Base-by-base conservation (phyloP, 139 green algal species). In the Gonium pectorale region DNA sequence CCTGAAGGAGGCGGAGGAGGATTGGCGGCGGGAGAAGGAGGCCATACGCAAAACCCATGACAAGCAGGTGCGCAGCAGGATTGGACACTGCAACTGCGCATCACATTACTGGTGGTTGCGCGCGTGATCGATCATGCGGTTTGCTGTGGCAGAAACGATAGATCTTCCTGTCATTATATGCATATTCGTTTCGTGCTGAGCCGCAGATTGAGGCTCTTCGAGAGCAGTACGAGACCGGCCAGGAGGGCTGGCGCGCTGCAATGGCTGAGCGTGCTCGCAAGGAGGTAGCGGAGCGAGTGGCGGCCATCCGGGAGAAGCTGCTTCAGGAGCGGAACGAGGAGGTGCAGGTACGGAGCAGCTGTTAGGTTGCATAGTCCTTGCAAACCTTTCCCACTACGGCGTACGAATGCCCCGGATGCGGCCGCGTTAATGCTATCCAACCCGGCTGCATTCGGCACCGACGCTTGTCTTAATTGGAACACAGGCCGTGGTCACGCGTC, bases 161-260 rank as follows among this genome's bases (percentile, higher is more conserved):
- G n/a, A n/a, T n/a, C n/a, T n/a, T n/a, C n/a, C n/a, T n/a, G n/a
- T n/a, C n/a, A n/a, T n/a, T n/a, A n/a, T n/a, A n/a, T n/a, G n/a
- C n/a, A n/a, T n/a, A n/a, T n/a, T n/a, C n/a, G n/a, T n/a, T n/a
- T n/a, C n/a, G n/a, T n/a, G n/a, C n/a, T n/a, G n/a, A n/a, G 13
- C 21, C 9, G 3, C 87, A 90, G 87, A 64, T 90, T 1, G 77
- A 86, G 15, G 49, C 81, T 0, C 80, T 89, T 21, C 70, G 87
- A 2, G 86, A 88, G 83, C 66, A 88, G 26, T 84, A 87, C 37
- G 88, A 91, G 54, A 87, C 67, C 41, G 87, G 89, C 60, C 88
- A 90, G 80, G 89, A 90, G 75, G 90, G 89, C 21, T 95, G 92
- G 92, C 85, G 90, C 5, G 87, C 86, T n/a, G 90, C 89, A 24